Evolutionary conservation across 768 basidiomycete species (phyloP), one percentile per base, ranked within the genome.

Genomic region (Infundibulicybe gibba): DNA sequence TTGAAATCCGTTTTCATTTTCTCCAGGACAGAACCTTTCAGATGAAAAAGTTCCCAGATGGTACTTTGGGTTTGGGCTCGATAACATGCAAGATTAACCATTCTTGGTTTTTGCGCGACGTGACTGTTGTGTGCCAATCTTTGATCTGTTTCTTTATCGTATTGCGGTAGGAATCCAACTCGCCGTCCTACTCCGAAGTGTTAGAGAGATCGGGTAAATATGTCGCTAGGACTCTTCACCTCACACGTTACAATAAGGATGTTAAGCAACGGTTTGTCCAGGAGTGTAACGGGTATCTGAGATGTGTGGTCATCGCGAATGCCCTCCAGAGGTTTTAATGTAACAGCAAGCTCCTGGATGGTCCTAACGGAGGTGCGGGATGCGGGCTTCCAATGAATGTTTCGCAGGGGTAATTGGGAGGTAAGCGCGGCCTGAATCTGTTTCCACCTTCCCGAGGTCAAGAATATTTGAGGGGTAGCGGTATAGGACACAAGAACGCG

Each of bases 1-100:
- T 97, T 98, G 63, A 97, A 97, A 67, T 98, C 97, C 1, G 87
- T 80, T 64, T 79, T 87, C 41, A 99, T 77, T 66, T 92, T 94
- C 63, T 95, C 94, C 45, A 95, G 62, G 9, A 98, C 85, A 15
- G 81, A 85, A 45, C 85, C 80, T 66, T 86, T 94, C 60, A 90
- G 79, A 65, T 87, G 88, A 67, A 89, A 97, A 90, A 79, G 55
- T 81, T 83, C 12, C 79, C 80, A 35, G 77, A 70, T 12, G 71
- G 68, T 10, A 74, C 67, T 56, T 80, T 79, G 14, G 75, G 65
- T 59, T 91, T 87, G 12, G 87, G 83, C 37, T 83, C 77, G 40
- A 91, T 80, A 41, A 97, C 79, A 54, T 97, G 87, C 6, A 95
- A 72, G 50, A 98, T 87, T 45, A 97, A 69, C 89, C 94, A 97